phyloP scores from a whole-genome alignment of 352 stramenopile genomes.

The Aphanomyces cochlioides region DNA sequence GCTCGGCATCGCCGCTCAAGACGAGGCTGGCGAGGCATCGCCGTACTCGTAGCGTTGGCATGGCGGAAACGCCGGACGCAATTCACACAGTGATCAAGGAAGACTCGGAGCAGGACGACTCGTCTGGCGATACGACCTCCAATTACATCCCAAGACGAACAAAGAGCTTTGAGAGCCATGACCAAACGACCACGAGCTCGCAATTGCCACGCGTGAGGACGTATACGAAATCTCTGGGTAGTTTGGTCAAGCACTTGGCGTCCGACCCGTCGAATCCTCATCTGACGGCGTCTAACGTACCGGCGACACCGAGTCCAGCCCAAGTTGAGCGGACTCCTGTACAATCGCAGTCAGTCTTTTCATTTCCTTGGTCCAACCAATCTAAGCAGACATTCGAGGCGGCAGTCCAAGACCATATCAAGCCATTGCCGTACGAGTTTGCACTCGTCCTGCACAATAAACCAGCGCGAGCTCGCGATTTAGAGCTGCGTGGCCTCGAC shows the following conservation, averaged over 20 bases:
- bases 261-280: constrained; percentile 32
- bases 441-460: constrained; percentile 81
- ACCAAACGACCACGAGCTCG: constrained; percentile 33
- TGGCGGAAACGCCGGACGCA: constrained; percentile 11
- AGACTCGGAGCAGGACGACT: constrained; percentile 28
- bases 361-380: constrained; percentile 53
- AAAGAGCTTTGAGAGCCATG: constrained; percentile 47
- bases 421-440: constrained; percentile 81
- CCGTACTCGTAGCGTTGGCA: constrained; percentile 21
- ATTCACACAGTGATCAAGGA: constrained; percentile 4
- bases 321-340: constrained; percentile 32
- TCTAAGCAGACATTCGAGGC: constrained; percentile 36
- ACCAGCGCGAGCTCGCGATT: constrained; percentile 63
- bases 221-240: constrained; percentile 78
- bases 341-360: constrained; percentile 16
- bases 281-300: not conserved
- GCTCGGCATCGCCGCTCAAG: constrained; percentile 8
- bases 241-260: constrained; percentile 74
- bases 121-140: too few species aligned
- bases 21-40: constrained; percentile 8
- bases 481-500: constrained; percentile 71
- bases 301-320: constrained; percentile 14
- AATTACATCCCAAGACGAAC: constrained; percentile 37
- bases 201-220: constrained; percentile 45
- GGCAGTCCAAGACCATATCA: constrained; percentile 38